Percentiles rank a stretch among this genome's conserved stretches.
These are phyloP conservation scores for Termitomyces sp. DNA, from an alignment of 768 basidiomycete species.

Conservation along the genomic window DNA sequence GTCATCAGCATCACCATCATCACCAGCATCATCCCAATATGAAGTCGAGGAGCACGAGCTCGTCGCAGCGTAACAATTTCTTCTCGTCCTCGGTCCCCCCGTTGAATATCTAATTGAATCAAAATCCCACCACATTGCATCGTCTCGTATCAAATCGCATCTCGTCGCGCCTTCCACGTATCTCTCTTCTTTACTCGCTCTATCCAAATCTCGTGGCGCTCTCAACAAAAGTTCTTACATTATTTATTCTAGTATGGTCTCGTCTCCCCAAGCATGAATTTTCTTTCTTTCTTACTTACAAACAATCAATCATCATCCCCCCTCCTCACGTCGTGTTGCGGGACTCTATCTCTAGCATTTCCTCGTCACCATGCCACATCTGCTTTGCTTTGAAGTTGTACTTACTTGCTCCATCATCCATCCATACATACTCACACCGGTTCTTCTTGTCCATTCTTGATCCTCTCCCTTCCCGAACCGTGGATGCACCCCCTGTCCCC, in stretches of 20 bases:
- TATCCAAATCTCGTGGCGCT: not conserved
- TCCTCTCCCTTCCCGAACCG: not conserved
- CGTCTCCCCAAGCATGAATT: not conserved
- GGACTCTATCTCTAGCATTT: not conserved
- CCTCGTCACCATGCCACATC: not conserved
- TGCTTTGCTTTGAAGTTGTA: slow-evolving; percentile 10
- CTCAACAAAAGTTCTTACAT: not conserved
- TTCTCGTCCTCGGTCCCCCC: slow-evolving; percentile 20
- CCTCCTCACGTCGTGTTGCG: not conserved
- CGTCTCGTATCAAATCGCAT: not conserved
- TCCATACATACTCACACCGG: not conserved
- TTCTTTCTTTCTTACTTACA: not conserved
- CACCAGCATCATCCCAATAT: slow-evolving; percentile 27
- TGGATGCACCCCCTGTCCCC: not conserved
- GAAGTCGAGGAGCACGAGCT: slow-evolving; percentile 18
- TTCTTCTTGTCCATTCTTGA: no score
- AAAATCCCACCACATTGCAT: not conserved
- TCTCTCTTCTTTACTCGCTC: not conserved
- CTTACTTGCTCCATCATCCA: slow-evolving; percentile 1
- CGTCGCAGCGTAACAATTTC: slow-evolving; percentile 17
- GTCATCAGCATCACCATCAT: slow-evolving; percentile 40
- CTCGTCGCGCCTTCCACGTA: not conserved
- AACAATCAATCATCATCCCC: not conserved
- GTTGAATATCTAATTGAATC: slow-evolving; percentile 15
- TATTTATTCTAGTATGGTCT: not conserved